Evolutionary conservation across 306 rosid species (phyloP), one percentile per base, ranked within the genome.

Genomic region (Sechiopsis laciniata): DNA sequence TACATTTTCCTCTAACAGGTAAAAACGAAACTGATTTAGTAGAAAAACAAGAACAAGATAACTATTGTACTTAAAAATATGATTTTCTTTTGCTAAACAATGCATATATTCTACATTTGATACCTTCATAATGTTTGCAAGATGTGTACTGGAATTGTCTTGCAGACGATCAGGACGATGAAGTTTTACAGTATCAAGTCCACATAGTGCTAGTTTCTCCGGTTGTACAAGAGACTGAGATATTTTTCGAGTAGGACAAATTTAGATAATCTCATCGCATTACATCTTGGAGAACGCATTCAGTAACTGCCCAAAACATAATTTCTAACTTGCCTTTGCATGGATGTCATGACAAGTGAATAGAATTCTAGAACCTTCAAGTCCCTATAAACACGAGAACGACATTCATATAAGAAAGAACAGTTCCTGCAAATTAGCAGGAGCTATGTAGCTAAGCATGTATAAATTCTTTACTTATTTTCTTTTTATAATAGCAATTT

Each of bases 161-260:
- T 90, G 91, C 69, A 92, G 86, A 77, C 97, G 96, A 80, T 92
- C 97, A 78, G 88, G 86, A 5, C 85, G 89, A 78, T 90, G 87
- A 82, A 92, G 97, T 21, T 82, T 80, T 59, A 57, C 71, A 75
- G 92, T 91, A 84, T 92, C 96, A 71, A 90, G 96, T 60, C 97
- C 97, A 73, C 96, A 90, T 77, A 90, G 82, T 70, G 88, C 90
- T 71, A 92, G 77, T 78, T 92, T 90, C 55, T 84, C 91, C 15
- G 95, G 96, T 67, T 83, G 80, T 77, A 75, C 90, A 17, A 84
- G 88, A 75, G 83, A 74, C 97, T 92, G 46, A 2, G 80, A 46
- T 76, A 79, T 53, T 37, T 74, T 64, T 20, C 45, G 13, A 9
- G 40, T 35, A 71, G 35, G 37, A 76, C 63, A 17, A 72, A 45